Base-by-base conservation (phyloP, 805 yeast genomes). In the Lipomyces anomalus region DNA sequence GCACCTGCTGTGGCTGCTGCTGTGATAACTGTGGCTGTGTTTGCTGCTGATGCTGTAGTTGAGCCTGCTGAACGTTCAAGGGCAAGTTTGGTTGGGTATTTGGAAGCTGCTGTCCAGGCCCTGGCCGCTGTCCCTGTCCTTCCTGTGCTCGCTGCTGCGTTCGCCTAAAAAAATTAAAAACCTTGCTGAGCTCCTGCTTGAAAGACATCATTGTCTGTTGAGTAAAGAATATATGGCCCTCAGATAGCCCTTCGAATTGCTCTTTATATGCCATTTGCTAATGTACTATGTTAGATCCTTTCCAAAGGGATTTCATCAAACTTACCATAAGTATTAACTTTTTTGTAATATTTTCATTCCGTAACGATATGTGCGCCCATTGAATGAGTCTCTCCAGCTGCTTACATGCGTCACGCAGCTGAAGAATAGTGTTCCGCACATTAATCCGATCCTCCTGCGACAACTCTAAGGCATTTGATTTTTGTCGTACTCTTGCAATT, bases 211-310 rank as follows among this genome's bases (percentile, higher is more conserved):
- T 44, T 9, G 43, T 28, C 9, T 44, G 36, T 43, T 41, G 43
- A 50, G 24, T 33, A 44, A 33, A 21, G 46, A 6, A 44, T 26
- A 13, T 26, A 9, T 26, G 30, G 4, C 45, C 46, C 21, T 45
- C 44, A 13, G 22, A n/a, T 13, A 50, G 36, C 4, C 43, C 55
- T 20, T 48, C 55, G 4, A 41, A 38, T 26, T 48, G 55, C 29
- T 50, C 55, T n/a, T 39, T 40, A 33, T 44, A 50, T 9, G 48
- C 35, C 24, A 48, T 17, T 42, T 50, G 55, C 53, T 45, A 30
- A 16, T 5, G 11, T 7, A 24, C 5, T 24, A 5, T n/a, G 40
- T 6, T 6, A 9, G 7, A 11, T 16, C 26, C 22, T 21, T 36
- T 28, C 6, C 7, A 17, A 22, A 11, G 6, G 6, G 17, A 20